Evolutionary conservation across 2,329 filamentous ascomycete species (phyloP).

Genomic region (Calonectria multiphialidica): DNA sequence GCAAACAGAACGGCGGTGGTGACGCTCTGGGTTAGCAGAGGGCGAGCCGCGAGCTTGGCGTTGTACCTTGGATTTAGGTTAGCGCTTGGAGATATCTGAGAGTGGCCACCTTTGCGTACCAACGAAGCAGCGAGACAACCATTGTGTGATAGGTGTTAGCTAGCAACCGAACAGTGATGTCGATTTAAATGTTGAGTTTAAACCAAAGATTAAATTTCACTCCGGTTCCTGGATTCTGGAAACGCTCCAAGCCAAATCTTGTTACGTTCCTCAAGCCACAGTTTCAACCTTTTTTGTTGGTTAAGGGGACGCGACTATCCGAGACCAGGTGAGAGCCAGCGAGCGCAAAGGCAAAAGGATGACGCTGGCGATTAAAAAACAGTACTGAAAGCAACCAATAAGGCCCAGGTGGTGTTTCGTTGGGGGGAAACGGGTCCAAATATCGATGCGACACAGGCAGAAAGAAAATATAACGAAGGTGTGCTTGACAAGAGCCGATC

Average conservation of each 20-base stretch:
- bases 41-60: slow-evolving; percentile 81
- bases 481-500: slow-evolving; percentile 31
- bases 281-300: slow-evolving; percentile 25
- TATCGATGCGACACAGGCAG: slow-evolving; percentile 26
- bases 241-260: slow-evolving; percentile 23
- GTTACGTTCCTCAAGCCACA: slow-evolving; percentile 33
- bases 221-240: slow-evolving; percentile 15
- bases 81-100: slow-evolving; percentile 28
- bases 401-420: neutral
- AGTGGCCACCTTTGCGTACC: slow-evolving; percentile 36
- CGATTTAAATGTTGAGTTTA: slow-evolving; percentile 13
- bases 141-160: slow-evolving; percentile 29
- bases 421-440: slow-evolving; percentile 19
- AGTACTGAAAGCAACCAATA: slow-evolving; percentile 9
- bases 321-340: slow-evolving; percentile 14
- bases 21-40: slow-evolving; percentile 89
- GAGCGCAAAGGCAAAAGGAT: slow-evolving; percentile 10
- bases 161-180: neutral
- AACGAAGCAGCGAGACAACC: slow-evolving; percentile 47
- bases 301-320: slow-evolving; percentile 30
- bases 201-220: slow-evolving; percentile 31
- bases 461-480: slow-evolving; percentile 32
- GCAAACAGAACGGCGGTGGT: slow-evolving; percentile 94
- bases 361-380: slow-evolving; percentile 12
- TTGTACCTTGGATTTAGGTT: slow-evolving; percentile 77